phyloP scores from a whole-genome alignment of 805 yeast genomes.

The Hanseniaspora lindneri region DNA sequence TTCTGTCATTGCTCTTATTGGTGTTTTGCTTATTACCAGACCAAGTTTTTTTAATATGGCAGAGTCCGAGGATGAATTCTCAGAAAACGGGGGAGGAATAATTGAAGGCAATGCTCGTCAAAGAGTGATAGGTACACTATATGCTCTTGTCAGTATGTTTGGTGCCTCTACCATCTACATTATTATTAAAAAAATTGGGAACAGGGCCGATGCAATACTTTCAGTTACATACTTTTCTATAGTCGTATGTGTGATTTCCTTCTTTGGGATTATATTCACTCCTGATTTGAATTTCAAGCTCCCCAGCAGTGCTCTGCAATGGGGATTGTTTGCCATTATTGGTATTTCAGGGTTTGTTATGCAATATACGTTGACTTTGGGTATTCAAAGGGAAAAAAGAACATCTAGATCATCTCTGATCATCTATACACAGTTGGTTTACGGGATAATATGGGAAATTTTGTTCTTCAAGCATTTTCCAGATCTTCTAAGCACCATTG shows the following conservation, averaged over 20 bases:
- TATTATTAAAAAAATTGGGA: slow-evolving; percentile 62
- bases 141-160: slow-evolving; percentile 54
- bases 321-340: slow-evolving; percentile 48
- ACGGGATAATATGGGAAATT: slow-evolving; percentile 66
- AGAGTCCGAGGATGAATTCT: slow-evolving; percentile 17
- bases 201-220: slow-evolving; percentile 64
- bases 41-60: slow-evolving; percentile 60
- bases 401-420: slow-evolving; percentile 69
- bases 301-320: slow-evolving; percentile 53
- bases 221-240: slow-evolving; percentile 69
- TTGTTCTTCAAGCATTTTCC: slow-evolving; percentile 65
- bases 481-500: slow-evolving; percentile 52
- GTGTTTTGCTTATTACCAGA: slow-evolving; percentile 71
- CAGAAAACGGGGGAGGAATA: slow-evolving; percentile 21
- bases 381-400: slow-evolving; percentile 61
- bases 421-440: slow-evolving; percentile 64
- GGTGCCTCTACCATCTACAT: slow-evolving; percentile 65
- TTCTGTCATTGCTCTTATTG: slow-evolving; percentile 53
- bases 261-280: slow-evolving; percentile 38
- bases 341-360: slow-evolving; percentile 73
- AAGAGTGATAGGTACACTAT: slow-evolving; percentile 49
- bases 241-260: slow-evolving; percentile 44
- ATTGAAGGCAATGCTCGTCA: slow-evolving; percentile 41
- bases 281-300: slow-evolving; percentile 50
- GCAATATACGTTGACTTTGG: slow-evolving; percentile 71